These are phyloP conservation scores for Stropharia rugosoannulata DNA, from an alignment of 768 basidiomycete genomes.

Conservation along the genomic window DNA sequence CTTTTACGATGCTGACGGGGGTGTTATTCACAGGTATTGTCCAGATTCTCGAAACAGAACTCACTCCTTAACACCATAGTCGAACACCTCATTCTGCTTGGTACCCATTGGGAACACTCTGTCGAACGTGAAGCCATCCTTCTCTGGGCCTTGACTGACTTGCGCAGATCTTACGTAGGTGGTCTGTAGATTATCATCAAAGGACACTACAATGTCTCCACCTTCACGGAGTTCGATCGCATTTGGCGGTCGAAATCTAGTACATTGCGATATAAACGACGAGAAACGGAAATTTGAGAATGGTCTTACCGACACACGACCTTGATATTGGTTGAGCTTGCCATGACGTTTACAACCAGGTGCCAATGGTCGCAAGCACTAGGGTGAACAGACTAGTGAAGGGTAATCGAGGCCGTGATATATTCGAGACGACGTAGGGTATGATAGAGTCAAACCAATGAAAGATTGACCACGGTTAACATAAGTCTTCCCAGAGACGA, in stretches of 20 bases:
- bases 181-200: conserved; percentile 84
- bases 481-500: no score
- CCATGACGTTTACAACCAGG: conserved; percentile 36
- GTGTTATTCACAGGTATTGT: conserved; percentile 15
- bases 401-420: not conserved
- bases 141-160: conserved; percentile 81
- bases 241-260: conserved; percentile 94
- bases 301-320: conserved; percentile 92
- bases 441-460: no score
- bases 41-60: conserved; percentile 27
- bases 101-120: conserved; percentile 93
- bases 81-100: conserved; percentile 91
- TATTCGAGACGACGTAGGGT: not conserved
- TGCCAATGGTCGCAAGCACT: conserved; percentile 2
- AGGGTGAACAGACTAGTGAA: not conserved
- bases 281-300: not conserved
- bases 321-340: conserved; percentile 91
- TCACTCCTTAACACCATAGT: conserved; percentile 97
- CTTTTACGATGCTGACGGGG: conserved; percentile 78
- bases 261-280: conserved; percentile 11
- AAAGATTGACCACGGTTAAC: no score
- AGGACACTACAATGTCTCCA: conserved; percentile 85
- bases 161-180: conserved; percentile 76
- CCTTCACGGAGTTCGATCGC: conserved; percentile 86
- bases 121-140: conserved; percentile 97